Evolutionary conservation across 352 stramenopile species (phyloP).

Genomic region (Pythium aphanidermatum): DNA sequence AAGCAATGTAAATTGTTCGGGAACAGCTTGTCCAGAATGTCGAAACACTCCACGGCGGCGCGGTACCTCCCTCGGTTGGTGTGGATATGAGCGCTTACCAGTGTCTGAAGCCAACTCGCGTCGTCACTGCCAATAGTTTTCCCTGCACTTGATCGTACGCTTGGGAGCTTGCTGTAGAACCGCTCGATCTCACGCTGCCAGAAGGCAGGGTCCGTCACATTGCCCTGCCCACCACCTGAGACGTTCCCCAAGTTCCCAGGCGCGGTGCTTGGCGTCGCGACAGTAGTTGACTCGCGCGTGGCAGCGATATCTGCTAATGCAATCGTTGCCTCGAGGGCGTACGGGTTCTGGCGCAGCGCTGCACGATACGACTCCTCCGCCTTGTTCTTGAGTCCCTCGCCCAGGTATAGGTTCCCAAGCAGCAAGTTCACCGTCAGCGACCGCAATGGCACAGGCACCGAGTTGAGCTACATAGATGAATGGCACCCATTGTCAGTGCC

Average conservation of each 20-base stretch:
- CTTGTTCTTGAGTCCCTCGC: conserved; percentile 52
- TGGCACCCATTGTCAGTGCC: neutral
- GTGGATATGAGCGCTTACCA: conserved; percentile 51
- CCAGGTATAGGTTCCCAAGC: conserved; percentile 55
- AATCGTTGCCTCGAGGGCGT: conserved; percentile 74
- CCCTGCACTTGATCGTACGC: neutral
- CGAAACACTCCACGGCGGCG: conserved; percentile 20
- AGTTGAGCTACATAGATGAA: conserved; percentile 34
- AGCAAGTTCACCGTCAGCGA: conserved; percentile 59
- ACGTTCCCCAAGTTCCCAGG: conserved; percentile 11
- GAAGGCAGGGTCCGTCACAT: conserved; percentile 10
- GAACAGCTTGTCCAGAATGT: conserved; percentile 32
- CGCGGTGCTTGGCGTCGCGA: conserved; percentile 1
- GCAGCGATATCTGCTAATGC: conserved; percentile 50
- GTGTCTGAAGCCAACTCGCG: conserved; percentile 45
- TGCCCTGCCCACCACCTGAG: conserved; percentile 7
- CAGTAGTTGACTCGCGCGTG: conserved; percentile 29
- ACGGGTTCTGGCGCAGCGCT: conserved; percentile 61
- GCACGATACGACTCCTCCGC: conserved; percentile 52
- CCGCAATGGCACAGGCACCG: conserved; percentile 28
- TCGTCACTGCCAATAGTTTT: conserved; percentile 15
- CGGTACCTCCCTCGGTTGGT: conserved; percentile 34
- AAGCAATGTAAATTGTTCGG: conserved; percentile 62
- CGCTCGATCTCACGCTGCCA: conserved; percentile 40
- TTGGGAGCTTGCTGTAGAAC: conserved; percentile 33